Evolutionary conservation across 345 rosid genomes (phyloP).

Genomic region (Erodium maritimum): DNA sequence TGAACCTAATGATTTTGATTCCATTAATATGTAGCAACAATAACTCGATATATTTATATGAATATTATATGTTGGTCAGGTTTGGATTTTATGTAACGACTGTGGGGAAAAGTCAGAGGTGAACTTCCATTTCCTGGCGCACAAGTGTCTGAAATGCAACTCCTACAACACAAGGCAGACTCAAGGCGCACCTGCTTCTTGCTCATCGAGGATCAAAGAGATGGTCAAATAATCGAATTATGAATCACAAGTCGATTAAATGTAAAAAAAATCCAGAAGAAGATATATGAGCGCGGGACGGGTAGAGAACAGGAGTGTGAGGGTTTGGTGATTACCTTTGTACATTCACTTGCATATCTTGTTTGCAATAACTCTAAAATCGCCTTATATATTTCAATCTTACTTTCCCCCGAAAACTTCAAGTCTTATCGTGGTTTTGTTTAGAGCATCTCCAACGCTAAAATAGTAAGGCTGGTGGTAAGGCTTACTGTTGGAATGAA

Average conservation of each 20-base stretch:
- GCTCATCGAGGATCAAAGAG: not conserved
- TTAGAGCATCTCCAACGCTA: too few species aligned
- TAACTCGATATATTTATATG: not conserved
- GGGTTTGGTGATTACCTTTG: too few species aligned
- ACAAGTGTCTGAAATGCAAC: slow-evolving; percentile 38
- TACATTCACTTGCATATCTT: too few species aligned
- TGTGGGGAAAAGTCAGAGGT: slow-evolving; percentile 41
- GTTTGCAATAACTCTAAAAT: too few species aligned
- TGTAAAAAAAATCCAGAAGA: not conserved
- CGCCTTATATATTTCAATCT: too few species aligned
- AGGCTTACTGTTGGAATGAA: too few species aligned
- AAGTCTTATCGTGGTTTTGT: too few species aligned
- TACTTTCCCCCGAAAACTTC: too few species aligned
- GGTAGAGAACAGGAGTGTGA: not conserved
- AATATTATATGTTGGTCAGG: slow-evolving; percentile 18
- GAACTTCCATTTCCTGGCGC: slow-evolving; percentile 31
- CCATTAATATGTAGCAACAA: not conserved
- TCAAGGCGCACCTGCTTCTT: slow-evolving; percentile 8
- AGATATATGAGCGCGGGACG: not conserved
- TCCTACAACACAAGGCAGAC: slow-evolving; percentile 51
- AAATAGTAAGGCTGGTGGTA: too few species aligned
- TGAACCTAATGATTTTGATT: not conserved
- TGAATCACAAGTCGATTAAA: not conserved
- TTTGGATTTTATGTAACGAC: slow-evolving; percentile 58
- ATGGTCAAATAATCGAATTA: not conserved